phyloP scores from a whole-genome alignment of 2,329 filamentous ascomycete genomes.

The Colletotrichum destructivum region DNA sequence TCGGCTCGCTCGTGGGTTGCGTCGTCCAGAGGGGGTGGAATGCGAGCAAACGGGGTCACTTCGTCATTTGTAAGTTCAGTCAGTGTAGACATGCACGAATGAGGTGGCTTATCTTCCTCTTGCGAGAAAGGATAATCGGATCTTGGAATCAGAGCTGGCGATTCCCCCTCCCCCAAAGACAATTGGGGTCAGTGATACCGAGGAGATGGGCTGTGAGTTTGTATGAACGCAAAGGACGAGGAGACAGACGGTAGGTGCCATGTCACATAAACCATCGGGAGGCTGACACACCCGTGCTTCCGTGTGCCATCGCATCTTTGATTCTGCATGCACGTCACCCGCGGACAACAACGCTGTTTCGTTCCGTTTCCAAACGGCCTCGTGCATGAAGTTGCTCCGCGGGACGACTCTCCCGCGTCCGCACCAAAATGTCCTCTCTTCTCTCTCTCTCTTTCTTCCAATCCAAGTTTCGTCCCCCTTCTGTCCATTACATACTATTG shows the following conservation, averaged over 20 bases:
- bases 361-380: not conserved
- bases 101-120: not conserved
- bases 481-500: not conserved
- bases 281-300: not conserved
- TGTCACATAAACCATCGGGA: not conserved
- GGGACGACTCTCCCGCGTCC: not conserved
- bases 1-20: not conserved
- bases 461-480: not conserved
- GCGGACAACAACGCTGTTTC: not conserved
- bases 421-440: not conserved
- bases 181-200: not conserved
- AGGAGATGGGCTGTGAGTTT: not conserved
- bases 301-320: constrained; percentile 27
- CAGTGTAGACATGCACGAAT: not conserved
- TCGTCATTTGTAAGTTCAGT: not conserved
- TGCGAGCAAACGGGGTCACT: not conserved
- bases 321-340: constrained; percentile 27
- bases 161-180: not conserved
- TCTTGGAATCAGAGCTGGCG: not conserved
- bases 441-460: not conserved
- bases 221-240: not conserved
- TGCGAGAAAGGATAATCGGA: not conserved
- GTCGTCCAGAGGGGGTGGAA: not conserved
- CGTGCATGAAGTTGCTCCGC: not conserved
- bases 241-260: not conserved